Percentiles rank a stretch among this genome's conserved stretches.
Conservation (phyloP, 2,329 filamentous ascomycete genomes). For the Aureobasidium vineae region DNA sequence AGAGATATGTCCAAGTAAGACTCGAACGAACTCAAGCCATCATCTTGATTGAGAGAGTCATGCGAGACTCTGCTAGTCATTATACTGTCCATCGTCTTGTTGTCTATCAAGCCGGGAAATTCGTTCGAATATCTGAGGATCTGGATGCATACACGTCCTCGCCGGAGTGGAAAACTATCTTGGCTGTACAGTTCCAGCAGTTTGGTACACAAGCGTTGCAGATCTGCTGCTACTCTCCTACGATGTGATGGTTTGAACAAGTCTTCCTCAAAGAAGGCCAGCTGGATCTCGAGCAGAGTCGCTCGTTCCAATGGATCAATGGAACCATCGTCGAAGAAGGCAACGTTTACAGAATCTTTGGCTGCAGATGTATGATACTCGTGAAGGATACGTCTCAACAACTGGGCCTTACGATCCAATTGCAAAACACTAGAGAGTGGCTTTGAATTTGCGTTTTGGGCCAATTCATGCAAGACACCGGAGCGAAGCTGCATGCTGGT, state of each 20-base stretch:
- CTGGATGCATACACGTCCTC: constrained; percentile 32
- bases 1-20: constrained; percentile 41
- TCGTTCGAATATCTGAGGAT: constrained; percentile 32
- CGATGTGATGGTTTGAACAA: constrained; percentile 18
- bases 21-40: constrained; percentile 37
- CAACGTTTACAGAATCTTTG: not conserved
- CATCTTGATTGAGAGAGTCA: constrained; percentile 36
- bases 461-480: not conserved
- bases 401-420: not conserved
- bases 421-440: not conserved
- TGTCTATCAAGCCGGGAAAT: constrained; percentile 31
- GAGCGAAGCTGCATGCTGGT: constrained; percentile 1
- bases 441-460: not conserved
- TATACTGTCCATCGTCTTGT: constrained; percentile 24
- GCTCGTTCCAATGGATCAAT: constrained; percentile 38
- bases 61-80: constrained; percentile 24
- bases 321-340: constrained; percentile 38
- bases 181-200: constrained; percentile 32
- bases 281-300: constrained; percentile 46
- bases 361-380: not conserved
- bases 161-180: constrained; percentile 34
- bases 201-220: not conserved
- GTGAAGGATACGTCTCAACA: not conserved
- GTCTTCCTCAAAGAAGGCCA: constrained; percentile 31
- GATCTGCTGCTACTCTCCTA: constrained; percentile 5